Base-by-base conservation (phyloP, 371 early-diverging fungal species). In the Rhizomucor miehei region DNA sequence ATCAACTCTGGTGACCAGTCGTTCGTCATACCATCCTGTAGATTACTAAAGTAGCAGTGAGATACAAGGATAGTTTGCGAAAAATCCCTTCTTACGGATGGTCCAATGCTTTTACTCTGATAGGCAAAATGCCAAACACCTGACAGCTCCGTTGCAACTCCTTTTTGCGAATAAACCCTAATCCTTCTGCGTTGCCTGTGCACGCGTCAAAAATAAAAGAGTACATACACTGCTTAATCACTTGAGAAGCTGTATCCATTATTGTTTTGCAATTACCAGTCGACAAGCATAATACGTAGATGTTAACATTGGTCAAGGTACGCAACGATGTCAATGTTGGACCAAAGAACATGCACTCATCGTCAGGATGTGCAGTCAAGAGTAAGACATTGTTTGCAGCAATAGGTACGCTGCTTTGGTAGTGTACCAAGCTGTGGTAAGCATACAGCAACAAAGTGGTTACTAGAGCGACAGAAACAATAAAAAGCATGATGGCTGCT, bases 321-420 rank as follows among this genome's bases (percentile, higher is more conserved):
- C 69, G 60, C 3, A 75, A 58, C 39, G 75, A 45, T 19, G 71
- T 61, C 21, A 93, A 67, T 11, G 93, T 87, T 0, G 99, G 99
- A 11, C 91, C 87, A 80, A 99, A 99, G 71, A 99, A 99, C 97
- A 99, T 95, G 72, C 93, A 94, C 67, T 99, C 99, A 76, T 99
- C 99, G 76, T 99, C 99, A 1, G 99, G 99, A 75, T 99, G 99
- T 20, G 99, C 99, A 16, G 89, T 93, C 25, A 98, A 77, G 20
- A 99, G 67, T 13, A 95, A 67, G 6, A 92, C 79, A 52, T 73
- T 73, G 52, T 57, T 61, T 23, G 51, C 14, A 19, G 54, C 25
- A 20, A 59, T 19, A 8, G 48, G 51, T 35, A 13, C 37, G 40
- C 16, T 47, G 29, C 35, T 50, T 41, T 56, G 56, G 35, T 37